phyloP scores from a whole-genome alignment of 768 basidiomycete species.

The Leccinum barrowsii region DNA sequence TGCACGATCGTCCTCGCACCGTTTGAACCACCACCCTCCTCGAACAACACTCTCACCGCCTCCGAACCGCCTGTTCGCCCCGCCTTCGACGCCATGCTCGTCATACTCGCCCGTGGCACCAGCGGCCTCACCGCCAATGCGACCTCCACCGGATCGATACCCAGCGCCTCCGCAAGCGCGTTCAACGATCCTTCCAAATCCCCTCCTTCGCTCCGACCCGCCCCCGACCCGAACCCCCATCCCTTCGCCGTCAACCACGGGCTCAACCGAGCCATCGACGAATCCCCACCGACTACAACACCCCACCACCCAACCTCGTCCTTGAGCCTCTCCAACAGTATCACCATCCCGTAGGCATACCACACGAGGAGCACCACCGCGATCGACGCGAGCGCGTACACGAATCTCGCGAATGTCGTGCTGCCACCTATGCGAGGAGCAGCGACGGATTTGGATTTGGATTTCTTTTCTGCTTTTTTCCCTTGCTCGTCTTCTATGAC shows the following conservation, averaged over 20 bases:
- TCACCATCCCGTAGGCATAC: conserved; percentile 46
- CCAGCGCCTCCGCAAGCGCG: conserved; percentile 58
- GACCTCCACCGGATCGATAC: conserved; percentile 56
- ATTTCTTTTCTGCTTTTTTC: not conserved
- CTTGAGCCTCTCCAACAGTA: conserved; percentile 42
- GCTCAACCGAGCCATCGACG: not conserved
- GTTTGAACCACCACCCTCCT: conserved; percentile 2
- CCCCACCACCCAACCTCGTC: conserved; percentile 62
- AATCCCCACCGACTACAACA: conserved; percentile 7
- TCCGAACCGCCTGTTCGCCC: conserved; percentile 46
- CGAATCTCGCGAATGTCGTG: conserved; percentile 34
- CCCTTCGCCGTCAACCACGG: not conserved
- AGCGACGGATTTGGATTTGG: not conserved
- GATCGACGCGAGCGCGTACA: conserved; percentile 44
- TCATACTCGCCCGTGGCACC: conserved; percentile 58
- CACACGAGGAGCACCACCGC: conserved; percentile 43
- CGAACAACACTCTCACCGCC: conserved; percentile 34
- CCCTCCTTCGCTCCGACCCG: conserved; percentile 4
- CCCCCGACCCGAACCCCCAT: conserved; percentile 5
- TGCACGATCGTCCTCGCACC: not conserved
- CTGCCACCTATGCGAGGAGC: conserved; percentile 4
- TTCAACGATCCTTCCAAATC: conserved; percentile 56
- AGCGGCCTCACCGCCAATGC: conserved; percentile 60
- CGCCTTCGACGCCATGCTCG: conserved; percentile 43
- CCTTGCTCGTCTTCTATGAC: not conserved